Percentiles rank a stretch among this genome's conserved stretches.
These are phyloP conservation scores for Sporothrix luriei DNA, from an alignment of 2,329 filamentous ascomycete genomes.

Conservation along the genomic window DNA sequence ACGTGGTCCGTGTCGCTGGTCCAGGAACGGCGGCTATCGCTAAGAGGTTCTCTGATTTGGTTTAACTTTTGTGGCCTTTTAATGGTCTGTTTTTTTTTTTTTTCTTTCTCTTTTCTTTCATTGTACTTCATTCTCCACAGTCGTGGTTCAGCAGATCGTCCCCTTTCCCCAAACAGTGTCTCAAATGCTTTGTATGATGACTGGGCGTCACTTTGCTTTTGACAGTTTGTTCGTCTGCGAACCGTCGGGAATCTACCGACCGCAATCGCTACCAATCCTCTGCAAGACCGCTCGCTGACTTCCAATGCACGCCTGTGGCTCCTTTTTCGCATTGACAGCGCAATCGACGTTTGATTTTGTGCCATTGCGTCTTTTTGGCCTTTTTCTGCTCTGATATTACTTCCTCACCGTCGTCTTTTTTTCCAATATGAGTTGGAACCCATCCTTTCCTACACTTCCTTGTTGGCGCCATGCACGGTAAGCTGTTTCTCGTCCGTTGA, in stretches of 20 bases:
- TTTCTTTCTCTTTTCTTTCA: not conserved
- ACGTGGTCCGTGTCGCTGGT: not conserved
- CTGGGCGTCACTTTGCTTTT: not conserved
- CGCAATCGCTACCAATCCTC: not conserved
- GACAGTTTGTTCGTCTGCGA: not conserved
- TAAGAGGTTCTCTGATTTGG: not conserved
- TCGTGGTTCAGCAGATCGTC: not conserved
- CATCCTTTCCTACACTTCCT: conserved; percentile 5
- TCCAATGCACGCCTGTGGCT: not conserved
- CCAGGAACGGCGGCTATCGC: not conserved
- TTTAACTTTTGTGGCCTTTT: not conserved
- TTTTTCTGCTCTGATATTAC: no score
- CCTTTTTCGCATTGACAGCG: not conserved
- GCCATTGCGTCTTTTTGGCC: not conserved
- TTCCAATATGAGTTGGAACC: not conserved
- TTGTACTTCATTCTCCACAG: not conserved
- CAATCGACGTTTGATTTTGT: not conserved
- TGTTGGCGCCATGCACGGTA: not conserved
- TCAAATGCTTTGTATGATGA: conserved; percentile 18
- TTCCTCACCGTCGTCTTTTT: no score
- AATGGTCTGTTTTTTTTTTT: no score
- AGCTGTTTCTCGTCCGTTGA: not conserved
- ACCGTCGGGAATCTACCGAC: not conserved
- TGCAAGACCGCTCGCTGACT: not conserved
- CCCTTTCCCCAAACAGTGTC: not conserved